Conservation (phyloP, 768 basidiomycete genomes). For the Suillus fuscotomentosus region DNA sequence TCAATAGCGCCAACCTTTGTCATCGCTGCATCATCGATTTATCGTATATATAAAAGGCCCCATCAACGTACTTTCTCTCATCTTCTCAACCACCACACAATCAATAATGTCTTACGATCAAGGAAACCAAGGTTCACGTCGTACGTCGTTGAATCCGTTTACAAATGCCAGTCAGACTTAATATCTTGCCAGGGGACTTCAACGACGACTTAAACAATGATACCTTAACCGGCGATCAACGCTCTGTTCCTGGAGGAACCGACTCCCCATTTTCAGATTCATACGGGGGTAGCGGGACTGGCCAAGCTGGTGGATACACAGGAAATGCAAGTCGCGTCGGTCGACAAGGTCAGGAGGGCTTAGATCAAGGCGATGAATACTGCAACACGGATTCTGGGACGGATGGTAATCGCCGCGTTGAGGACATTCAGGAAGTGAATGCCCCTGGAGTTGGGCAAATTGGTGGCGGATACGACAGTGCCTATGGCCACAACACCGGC, state of each 20-base stretch:
- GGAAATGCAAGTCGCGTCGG: neutral
- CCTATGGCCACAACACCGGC: neutral
- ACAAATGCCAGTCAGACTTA: neutral
- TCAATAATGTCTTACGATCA: conserved; percentile 9
- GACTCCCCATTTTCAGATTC: conserved; percentile 2
- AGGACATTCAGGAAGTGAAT: neutral
- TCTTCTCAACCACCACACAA: neutral
- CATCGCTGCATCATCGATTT: conserved; percentile 9
- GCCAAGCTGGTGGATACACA: conserved; percentile 11
- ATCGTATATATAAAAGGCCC: conserved; percentile 3
- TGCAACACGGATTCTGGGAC: conserved; percentile 10
- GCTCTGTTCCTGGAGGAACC: neutral
- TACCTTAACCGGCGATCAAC: neutral
- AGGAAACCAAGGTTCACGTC: conserved; percentile 1
- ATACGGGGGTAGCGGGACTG: conserved; percentile 8
- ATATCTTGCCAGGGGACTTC: conserved; percentile 1
- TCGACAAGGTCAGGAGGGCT: neutral
- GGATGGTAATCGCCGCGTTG: conserved; percentile 3
- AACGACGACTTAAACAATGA: conserved; percentile 7
- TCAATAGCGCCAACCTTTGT: neutral
- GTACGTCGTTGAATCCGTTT: neutral
- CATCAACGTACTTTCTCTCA: neutral
- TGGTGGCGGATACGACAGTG: neutral
- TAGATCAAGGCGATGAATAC: neutral
- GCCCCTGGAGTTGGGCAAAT: conserved; percentile 5